Evolutionary conservation across 345 rosid genomes (phyloP).

Genomic region (Ceriops tagal): DNA sequence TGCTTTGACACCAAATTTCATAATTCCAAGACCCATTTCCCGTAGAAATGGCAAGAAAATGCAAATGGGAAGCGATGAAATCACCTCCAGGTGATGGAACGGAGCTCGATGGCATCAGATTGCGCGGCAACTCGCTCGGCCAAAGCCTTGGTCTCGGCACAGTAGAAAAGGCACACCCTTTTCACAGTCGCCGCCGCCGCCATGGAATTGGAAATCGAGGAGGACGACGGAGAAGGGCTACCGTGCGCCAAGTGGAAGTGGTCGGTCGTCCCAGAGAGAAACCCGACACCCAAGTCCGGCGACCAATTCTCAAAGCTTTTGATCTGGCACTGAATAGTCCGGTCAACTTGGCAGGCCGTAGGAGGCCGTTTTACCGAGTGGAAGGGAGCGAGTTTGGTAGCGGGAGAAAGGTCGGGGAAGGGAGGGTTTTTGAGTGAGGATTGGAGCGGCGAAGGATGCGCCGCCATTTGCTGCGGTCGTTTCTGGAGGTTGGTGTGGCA

Average conservation of each 20-base stretch:
- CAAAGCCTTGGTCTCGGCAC: conserved; percentile 68
- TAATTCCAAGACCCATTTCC: too few species aligned
- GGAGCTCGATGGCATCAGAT: conserved; percentile 82
- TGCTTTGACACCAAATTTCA: conserved; percentile 1
- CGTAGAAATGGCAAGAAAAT: neutral
- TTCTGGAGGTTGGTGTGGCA: too few species aligned
- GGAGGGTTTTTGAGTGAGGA: neutral
- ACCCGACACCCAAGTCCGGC: conserved; percentile 44
- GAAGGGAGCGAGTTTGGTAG: neutral
- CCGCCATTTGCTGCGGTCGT: conserved; percentile 16
- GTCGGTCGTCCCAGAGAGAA: conserved; percentile 42
- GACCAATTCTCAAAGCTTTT: conserved; percentile 54
- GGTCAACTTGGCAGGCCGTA: too few species aligned
- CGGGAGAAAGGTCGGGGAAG: neutral
- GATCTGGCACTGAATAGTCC: conserved; percentile 35
- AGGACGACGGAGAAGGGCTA: conserved; percentile 23
- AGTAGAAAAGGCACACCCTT: conserved; percentile 69
- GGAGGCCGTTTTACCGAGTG: neutral
- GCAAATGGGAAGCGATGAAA: neutral
- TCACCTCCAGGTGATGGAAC: conserved; percentile 85
- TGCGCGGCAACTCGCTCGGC: conserved; percentile 69
- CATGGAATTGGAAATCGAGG: conserved; percentile 45
- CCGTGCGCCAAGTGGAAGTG: conserved; percentile 38
- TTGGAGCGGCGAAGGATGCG: conserved; percentile 7
- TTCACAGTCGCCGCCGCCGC: conserved; percentile 50